phyloP scores from a whole-genome alignment of 805 yeast species.

The Suhomyces vadensis region DNA sequence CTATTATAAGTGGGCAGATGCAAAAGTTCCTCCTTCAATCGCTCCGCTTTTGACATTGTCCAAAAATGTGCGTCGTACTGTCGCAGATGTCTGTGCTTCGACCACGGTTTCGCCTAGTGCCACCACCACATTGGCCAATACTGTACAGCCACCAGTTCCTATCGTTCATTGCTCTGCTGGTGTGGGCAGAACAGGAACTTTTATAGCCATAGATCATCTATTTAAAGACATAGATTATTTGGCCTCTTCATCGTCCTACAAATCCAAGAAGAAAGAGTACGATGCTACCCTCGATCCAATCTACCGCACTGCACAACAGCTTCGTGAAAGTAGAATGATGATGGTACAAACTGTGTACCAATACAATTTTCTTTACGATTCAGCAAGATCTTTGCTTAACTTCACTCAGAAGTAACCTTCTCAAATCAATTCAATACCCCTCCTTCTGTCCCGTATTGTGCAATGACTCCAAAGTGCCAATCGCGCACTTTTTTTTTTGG shows the following conservation, averaged over 20 bases:
- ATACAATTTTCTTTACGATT: constrained; percentile 37
- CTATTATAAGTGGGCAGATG: constrained; percentile 48
- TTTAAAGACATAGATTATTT: constrained; percentile 27
- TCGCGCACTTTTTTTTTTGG: not conserved
- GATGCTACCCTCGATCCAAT: constrained; percentile 26
- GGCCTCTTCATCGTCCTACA: constrained; percentile 14
- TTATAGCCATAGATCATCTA: constrained; percentile 39
- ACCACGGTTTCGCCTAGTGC: too few species aligned
- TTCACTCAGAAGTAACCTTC: too few species aligned
- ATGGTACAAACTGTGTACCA: constrained; percentile 46
- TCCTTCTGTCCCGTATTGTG: too few species aligned
- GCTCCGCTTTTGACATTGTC: constrained; percentile 28
- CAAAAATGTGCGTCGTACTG: constrained; percentile 16
- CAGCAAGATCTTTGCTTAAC: constrained; percentile 9
- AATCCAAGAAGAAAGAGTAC: constrained; percentile 7
- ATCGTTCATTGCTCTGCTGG: constrained; percentile 89
- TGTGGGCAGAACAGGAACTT: constrained; percentile 78
- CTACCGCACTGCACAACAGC: constrained; percentile 24
- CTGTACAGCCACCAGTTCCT: constrained; percentile 18
- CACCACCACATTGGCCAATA: not conserved
- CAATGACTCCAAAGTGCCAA: too few species aligned
- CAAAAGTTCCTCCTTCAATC: constrained; percentile 37
- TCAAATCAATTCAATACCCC: too few species aligned
- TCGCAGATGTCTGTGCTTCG: not conserved
- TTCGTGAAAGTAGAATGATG: constrained; percentile 40